These are phyloP conservation scores for Lactarius sanguifluus DNA, from an alignment of 768 basidiomycete genomes.

Conservation along the genomic window DNA sequence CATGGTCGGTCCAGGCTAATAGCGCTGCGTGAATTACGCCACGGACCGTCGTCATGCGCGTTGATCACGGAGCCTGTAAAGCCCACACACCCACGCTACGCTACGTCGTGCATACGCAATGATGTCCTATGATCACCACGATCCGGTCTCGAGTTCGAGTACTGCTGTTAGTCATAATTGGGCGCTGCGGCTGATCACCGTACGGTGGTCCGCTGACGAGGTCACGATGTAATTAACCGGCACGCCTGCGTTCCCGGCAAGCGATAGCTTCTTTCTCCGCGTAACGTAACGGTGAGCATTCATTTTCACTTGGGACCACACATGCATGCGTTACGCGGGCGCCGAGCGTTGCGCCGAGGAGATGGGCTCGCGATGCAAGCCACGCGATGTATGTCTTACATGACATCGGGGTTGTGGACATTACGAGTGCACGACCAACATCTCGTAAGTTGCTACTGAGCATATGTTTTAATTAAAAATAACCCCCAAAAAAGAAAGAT, in stretches of 20 bases:
- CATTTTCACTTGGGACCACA: not conserved
- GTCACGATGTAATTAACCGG: slow-evolving; percentile 12
- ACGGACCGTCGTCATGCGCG: not conserved
- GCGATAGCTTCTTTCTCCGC: not conserved
- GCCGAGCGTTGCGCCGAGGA: not conserved
- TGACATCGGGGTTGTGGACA: not conserved
- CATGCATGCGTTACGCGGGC: not conserved
- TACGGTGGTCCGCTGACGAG: slow-evolving; percentile 14
- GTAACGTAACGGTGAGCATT: not conserved
- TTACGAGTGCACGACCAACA: not conserved
- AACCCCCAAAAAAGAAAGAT: not conserved
- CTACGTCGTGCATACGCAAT: not conserved
- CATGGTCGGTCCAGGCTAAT: no score
- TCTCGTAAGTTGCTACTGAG: not conserved
- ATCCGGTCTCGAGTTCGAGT: not conserved
- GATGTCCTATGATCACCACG: not conserved
- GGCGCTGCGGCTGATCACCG: slow-evolving; percentile 4
- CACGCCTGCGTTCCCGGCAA: not conserved
- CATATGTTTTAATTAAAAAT: not conserved
- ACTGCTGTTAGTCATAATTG: not conserved
- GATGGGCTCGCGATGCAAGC: not conserved
- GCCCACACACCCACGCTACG: no score
- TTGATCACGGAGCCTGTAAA: not conserved
- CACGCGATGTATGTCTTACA: not conserved
- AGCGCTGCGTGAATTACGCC: not conserved